Conservation (phyloP, 305 asterid species). For the Vinca major region DNA sequence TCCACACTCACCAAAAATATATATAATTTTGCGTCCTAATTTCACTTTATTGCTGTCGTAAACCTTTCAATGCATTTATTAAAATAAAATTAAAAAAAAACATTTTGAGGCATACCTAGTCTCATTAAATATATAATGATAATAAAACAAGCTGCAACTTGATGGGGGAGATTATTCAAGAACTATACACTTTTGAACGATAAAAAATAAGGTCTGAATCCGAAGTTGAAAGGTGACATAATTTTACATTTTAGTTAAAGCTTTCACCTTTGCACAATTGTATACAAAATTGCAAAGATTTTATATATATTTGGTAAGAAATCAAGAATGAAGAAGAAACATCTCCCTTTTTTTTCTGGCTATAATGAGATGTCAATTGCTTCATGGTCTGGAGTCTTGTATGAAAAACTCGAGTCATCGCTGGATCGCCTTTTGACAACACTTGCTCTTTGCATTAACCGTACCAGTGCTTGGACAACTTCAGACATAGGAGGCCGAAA, state of each 20-base stretch:
- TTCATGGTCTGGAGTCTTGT: slow-evolving; percentile 70
- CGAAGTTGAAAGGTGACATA: not conserved
- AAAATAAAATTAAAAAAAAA: no score
- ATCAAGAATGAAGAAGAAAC: no score
- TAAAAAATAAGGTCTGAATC: not conserved
- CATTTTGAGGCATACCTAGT: no score
- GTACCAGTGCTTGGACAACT: slow-evolving; percentile 91
- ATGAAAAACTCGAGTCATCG: slow-evolving; percentile 65
- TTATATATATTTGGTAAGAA: not conserved
- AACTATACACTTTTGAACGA: not conserved
- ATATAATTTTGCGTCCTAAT: no score
- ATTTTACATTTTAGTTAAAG: not conserved
- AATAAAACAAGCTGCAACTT: no score
- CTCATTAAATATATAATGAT: no score
- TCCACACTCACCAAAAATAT: no score
- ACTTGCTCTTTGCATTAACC: slow-evolving; percentile 86
- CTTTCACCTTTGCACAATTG: slow-evolving; percentile 33
- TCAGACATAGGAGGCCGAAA: slow-evolving; percentile 98
- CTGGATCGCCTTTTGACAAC: slow-evolving; percentile 53
- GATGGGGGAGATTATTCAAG: not conserved
- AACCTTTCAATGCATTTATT: no score
- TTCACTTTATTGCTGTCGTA: no score
- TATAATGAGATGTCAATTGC: slow-evolving; percentile 42
- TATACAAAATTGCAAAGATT: slow-evolving; percentile 44
- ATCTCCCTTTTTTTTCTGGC: not conserved